A percentile compares a stretch with the other conserved stretches of the same genome.
These are phyloP conservation scores for Pseudocercospora fijiensis DNA, from an alignment of 2,329 filamentous ascomycete species.

Conservation along the genomic window DNA sequence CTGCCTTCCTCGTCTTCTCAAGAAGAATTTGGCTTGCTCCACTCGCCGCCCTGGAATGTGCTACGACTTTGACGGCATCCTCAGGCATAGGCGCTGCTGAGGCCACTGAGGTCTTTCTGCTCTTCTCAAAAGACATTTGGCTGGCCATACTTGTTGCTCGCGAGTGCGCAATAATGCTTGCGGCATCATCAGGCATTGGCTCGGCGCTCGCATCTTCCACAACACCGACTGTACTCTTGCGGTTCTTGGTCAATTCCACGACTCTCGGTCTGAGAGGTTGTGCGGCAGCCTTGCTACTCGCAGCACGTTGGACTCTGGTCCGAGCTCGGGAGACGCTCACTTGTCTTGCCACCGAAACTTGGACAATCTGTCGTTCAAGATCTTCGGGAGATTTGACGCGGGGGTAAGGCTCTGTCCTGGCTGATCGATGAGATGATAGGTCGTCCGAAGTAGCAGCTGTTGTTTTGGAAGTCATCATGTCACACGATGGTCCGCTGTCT, in stretches of 20 bases:
- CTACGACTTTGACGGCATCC: background rate
- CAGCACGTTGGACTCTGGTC: constrained; percentile 27
- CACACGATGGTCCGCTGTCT: constrained; percentile 22
- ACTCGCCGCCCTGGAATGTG: background rate
- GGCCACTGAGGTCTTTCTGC: background rate
- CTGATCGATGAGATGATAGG: background rate
- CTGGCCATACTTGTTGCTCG: constrained; percentile 15
- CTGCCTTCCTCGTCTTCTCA: background rate
- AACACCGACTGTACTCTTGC: constrained; percentile 37
- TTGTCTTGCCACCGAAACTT: constrained; percentile 34
- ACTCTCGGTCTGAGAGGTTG: constrained; percentile 35
- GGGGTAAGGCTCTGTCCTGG: constrained; percentile 19
- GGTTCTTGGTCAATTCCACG: constrained; percentile 34
- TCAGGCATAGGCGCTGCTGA: constrained; percentile 2
- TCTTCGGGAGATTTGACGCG: constrained; percentile 29
- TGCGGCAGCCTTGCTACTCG: constrained; percentile 26
- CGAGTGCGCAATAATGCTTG: constrained; percentile 10
- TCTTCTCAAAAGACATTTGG: background rate
- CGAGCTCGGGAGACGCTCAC: constrained; percentile 33
- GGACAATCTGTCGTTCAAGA: constrained; percentile 33
- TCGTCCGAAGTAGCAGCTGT: background rate
- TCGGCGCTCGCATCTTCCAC: constrained; percentile 27
- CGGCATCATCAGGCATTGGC: constrained; percentile 12
- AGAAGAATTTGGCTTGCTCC: background rate
- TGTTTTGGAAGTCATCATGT: constrained; percentile 16